Evolutionary conservation across 495 filamentous ascomycete species (phyloP), one percentile per base, ranked within the genome.

Genomic region (Penicillium robsamsonii): DNA sequence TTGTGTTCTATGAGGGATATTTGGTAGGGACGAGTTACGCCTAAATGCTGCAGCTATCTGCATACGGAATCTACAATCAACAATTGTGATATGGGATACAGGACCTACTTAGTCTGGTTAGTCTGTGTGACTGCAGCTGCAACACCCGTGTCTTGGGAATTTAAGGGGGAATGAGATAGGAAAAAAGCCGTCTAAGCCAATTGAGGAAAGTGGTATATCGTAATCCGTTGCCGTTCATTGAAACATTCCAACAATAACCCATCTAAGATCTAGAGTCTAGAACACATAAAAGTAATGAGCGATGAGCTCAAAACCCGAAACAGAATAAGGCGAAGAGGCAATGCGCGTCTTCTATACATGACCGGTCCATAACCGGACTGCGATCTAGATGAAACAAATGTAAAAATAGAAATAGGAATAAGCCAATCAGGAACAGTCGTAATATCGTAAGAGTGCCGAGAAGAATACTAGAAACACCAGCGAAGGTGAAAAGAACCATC

Each of bases 221-320:
- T 53, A 43, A 45, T 53, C 50, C 50, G 18, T 53, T n/a, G 40
- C 20, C 15, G 35, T 53, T 44, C 50, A 45, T 45, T 35, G 40
- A 45, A 22, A 15, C 41, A 53, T 44, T 17, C 27, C 38, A 33
- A 15, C 46, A 38, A 44, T 43, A 53, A 30, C 15, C 13, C 53
- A 55, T 55, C 30, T 29, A 38, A 55, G 20, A 24, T 53, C 50
- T 45, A 53, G 41, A 38, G 22, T 52, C 29, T 47, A 53, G 43
- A 41, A 45, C 38, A 55, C 12, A 45, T 17, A 51, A 15, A 46
- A 33, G 20, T 13, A n/a, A 50, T 35, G 18, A 47, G 45, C 45
- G n/a, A 25, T 30, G 17, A 41, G 50, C 50, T 43, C 40, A 52
- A 41, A 47, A 42, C 35, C 11, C 25, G 24, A 58, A 12, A 56